Evolutionary conservation across 1,284 basidiomycete genomes (phyloP).

Genomic region (Rhodotorula sp.): DNA sequence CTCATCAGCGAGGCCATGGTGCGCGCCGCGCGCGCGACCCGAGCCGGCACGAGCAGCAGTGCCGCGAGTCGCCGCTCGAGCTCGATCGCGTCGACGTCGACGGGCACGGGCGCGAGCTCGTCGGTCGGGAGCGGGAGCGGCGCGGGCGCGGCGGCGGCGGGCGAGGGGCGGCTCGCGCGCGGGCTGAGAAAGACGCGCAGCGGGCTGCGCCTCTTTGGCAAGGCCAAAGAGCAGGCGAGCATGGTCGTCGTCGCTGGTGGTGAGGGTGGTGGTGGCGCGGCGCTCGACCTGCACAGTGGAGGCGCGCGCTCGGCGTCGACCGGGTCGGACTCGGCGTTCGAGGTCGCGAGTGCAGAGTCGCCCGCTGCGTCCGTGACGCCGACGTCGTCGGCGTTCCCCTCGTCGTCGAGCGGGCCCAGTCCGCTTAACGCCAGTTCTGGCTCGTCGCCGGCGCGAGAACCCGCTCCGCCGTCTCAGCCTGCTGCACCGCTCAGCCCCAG

Average conservation of each 20-base stretch:
- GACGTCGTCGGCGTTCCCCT: neutral
- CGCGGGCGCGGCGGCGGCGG: neutral
- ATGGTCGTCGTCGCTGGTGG: neutral
- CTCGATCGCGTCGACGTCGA: neutral
- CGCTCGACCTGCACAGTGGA: neutral
- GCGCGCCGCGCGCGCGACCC: neutral
- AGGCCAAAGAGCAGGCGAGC: slow-evolving; percentile 2
- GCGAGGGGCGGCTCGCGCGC: slow-evolving; percentile 16
- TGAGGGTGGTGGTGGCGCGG: no score
- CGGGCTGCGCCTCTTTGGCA: slow-evolving; percentile 18
- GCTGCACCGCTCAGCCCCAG: neutral
- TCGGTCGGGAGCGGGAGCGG: neutral
- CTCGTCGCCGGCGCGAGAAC: neutral
- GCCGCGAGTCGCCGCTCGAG: neutral
- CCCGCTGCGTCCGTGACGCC: neutral
- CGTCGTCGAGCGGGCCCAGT: neutral
- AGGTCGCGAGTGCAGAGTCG: neutral
- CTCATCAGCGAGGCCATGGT: slow-evolving; percentile 21
- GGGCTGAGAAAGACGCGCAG: slow-evolving; percentile 28
- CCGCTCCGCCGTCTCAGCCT: neutral
- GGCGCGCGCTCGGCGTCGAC: neutral
- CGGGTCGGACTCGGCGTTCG: neutral
- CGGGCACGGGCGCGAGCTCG: neutral
- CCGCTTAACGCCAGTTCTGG: no score
- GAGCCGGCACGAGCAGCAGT: neutral